Evolutionary conservation across 176 grass and related monocot genomes (phyloP), one percentile per base, ranked within the genome.

Genomic region (Lolium multiflorum): DNA sequence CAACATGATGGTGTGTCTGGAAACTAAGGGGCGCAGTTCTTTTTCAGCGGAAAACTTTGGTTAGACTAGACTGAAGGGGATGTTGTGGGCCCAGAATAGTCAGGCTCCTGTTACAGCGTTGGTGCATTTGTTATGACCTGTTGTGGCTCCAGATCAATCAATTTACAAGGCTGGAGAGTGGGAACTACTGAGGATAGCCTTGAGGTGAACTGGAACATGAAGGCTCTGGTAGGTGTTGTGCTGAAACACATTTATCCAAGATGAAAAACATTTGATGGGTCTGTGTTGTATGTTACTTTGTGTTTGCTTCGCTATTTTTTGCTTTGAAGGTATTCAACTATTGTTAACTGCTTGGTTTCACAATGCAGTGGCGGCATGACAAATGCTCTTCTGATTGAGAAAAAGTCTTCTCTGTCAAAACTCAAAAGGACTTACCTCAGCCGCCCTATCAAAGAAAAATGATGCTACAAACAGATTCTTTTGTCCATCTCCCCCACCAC

Each of bases 391-490:
- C 47, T 74, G n/a, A 7, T 7, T 48, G 72, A 17, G 22, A 74
- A 74, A 48, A 74, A 75, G 15, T 24, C 31, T 26, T 15, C 25
- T 73, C 21, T 52, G 72, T 52, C 21, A 17, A 52, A 41, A 69
- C 46, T 54, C 9, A 71, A 59, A 65, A 50, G 39, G 26, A 78
- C 66, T 85, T 78, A 92, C 97, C 94, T 99, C 92, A 56, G 94
- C 94, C 80, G 97, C 94, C 69, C 97, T 90, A 51, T 99, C 97
- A 61, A 92, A 99, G 90, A 99, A 99, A 89, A 99, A 99, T 39
- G 97, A 99, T 71, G 97, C 97, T 56, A 99, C 97, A 89, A 99
- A 99, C 22, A 98, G 77, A 86, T 99, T 96, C 80, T 96, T 99
- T 91, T 96, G 94, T 51, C 97, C 97, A 86, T 94, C 97, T 80